These are phyloP conservation scores for Dioscorea cayenensis DNA, from an alignment of 116 monocot genomes.

Conservation along the genomic window DNA sequence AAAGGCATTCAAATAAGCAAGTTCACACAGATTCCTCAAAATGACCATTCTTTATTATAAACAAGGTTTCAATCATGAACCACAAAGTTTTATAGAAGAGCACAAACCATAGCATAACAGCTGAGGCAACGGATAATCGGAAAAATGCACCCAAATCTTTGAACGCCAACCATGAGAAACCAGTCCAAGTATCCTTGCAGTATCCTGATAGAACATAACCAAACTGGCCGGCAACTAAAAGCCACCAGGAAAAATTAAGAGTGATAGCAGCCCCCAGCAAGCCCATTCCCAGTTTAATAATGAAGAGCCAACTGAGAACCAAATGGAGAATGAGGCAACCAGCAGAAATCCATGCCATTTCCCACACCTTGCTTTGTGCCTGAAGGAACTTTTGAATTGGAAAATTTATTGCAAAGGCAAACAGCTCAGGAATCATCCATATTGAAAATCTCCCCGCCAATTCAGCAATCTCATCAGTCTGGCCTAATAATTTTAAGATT, in stretches of 20 bases:
- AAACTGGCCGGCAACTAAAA: slow-evolving; percentile 24
- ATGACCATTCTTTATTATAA: background rate
- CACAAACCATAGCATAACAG: slow-evolving; percentile 50
- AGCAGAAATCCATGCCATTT: slow-evolving; percentile 32
- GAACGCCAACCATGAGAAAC: slow-evolving; percentile 38
- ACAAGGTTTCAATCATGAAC: background rate
- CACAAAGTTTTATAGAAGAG: background rate
- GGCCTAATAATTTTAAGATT: slow-evolving; percentile 28
- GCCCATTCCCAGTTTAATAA: slow-evolving; percentile 28
- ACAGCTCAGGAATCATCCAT: slow-evolving; percentile 46
- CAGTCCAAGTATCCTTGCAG: slow-evolving; percentile 39
- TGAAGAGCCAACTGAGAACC: slow-evolving; percentile 38
- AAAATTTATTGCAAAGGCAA: slow-evolving; percentile 27
- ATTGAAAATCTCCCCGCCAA: slow-evolving; percentile 31
- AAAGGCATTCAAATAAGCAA: no score
- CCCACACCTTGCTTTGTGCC: slow-evolving; percentile 42
- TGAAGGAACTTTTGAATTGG: slow-evolving; percentile 45
- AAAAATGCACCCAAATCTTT: slow-evolving; percentile 21
- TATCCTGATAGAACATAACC: slow-evolving; percentile 25
- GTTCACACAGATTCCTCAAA: no score
- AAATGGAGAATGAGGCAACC: slow-evolving; percentile 25
- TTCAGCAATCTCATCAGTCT: slow-evolving; percentile 24
- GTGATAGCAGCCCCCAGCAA: slow-evolving; percentile 42
- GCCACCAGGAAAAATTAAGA: slow-evolving; percentile 39
- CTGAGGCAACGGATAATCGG: slow-evolving; percentile 32